These are phyloP conservation scores for Suillus bovinus DNA, from an alignment of 768 basidiomycete species.

Conservation along the genomic window DNA sequence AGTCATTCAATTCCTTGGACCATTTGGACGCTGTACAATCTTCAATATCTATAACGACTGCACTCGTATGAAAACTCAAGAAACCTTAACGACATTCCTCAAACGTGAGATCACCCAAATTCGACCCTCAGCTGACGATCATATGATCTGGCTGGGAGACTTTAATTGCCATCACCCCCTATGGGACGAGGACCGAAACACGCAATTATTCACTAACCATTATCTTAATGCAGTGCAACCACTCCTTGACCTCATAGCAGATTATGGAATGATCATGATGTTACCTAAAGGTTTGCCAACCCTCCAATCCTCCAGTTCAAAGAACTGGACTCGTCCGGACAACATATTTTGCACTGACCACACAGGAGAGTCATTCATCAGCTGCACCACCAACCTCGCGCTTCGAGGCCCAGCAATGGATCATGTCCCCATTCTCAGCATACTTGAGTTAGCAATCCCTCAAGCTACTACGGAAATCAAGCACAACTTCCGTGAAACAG, in stretches of 20 bases:
- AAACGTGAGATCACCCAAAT: not conserved
- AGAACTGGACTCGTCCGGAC: slow-evolving; percentile 14
- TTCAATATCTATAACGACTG: slow-evolving; percentile 16
- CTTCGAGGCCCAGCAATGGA: not conserved
- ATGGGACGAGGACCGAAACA: slow-evolving; percentile 20
- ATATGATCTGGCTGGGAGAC: slow-evolving; percentile 9
- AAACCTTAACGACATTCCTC: not conserved
- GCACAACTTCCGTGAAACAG: not conserved
- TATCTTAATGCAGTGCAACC: not conserved
- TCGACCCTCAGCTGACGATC: not conserved
- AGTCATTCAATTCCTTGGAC: not conserved
- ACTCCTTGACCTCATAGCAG: slow-evolving; percentile 10
- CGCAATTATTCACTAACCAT: slow-evolving; percentile 17
- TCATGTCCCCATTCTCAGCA: slow-evolving; percentile 3
- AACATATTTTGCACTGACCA: slow-evolving; percentile 13
- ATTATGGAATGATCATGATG: slow-evolving; percentile 10
- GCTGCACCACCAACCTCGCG: not conserved
- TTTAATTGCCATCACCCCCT: slow-evolving; percentile 24
- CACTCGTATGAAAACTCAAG: not conserved
- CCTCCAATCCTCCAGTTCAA: not conserved
- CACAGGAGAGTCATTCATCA: rapidly evolving
- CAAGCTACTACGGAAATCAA: not conserved
- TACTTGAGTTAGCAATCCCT: not conserved
- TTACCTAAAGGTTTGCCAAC: slow-evolving; percentile 12
- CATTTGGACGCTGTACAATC: not conserved